phyloP scores from a whole-genome alignment of 2,329 filamentous ascomycete genomes.

The Clonostachys chloroleuca region DNA sequence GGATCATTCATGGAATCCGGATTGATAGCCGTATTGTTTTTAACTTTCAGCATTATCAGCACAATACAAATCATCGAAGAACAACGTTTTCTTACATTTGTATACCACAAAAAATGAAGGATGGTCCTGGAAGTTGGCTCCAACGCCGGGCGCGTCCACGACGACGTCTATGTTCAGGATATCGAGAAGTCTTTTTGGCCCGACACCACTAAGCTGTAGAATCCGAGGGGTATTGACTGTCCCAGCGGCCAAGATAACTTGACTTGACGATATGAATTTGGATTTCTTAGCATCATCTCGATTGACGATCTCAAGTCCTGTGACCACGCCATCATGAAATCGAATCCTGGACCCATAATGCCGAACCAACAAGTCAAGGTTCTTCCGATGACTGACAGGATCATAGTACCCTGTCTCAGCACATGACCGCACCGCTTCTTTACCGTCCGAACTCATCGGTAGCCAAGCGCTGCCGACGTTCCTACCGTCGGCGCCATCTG shows the following conservation, averaged over 20 bases:
- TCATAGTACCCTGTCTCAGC: slow-evolving; percentile 12
- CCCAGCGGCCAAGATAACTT: slow-evolving; percentile 31
- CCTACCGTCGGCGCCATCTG: slow-evolving; percentile 11
- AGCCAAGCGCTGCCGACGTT: slow-evolving; percentile 15
- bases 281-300: slow-evolving; percentile 3
- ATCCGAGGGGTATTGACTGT: slow-evolving; percentile 52
- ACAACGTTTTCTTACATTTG: slow-evolving; percentile 11
- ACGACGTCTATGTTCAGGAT: slow-evolving; percentile 40
- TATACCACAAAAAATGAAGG: slow-evolving; percentile 23
- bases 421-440: slow-evolving; percentile 9
- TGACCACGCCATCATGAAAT: slow-evolving; percentile 22
- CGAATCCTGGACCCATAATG: slow-evolving; percentile 12
- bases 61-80: not conserved
- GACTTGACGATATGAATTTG: slow-evolving; percentile 5
- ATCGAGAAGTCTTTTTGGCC: slow-evolving; percentile 39
- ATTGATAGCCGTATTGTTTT: slow-evolving; percentile 6
- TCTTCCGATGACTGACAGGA: slow-evolving; percentile 7
- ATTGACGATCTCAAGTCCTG: slow-evolving; percentile 17
- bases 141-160: slow-evolving; percentile 53
- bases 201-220: slow-evolving; percentile 53
- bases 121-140: slow-evolving; percentile 27
- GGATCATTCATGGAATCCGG: slow-evolving; percentile 11
- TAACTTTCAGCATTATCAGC: not conserved
- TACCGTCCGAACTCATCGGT: slow-evolving; percentile 10
- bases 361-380: slow-evolving; percentile 10